A percentile compares a stretch with the other conserved stretches of the same genome.
Conservation (phyloP, 164 flowering plant species). For the Berberis thunbergii region DNA sequence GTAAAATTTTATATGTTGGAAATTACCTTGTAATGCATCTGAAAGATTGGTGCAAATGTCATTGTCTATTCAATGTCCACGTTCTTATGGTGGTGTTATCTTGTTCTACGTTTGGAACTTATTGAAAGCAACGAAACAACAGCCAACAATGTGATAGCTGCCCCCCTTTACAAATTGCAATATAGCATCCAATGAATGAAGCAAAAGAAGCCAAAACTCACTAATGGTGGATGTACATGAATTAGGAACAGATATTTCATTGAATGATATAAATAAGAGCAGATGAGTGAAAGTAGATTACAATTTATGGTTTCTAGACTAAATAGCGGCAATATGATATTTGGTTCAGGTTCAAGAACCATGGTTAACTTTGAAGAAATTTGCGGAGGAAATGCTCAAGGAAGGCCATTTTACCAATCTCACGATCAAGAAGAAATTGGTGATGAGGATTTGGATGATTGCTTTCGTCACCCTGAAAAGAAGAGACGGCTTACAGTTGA, state of each 20-base stretch:
- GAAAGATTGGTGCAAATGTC: neutral
- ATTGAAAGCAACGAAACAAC: neutral
- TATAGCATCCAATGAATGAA: neutral
- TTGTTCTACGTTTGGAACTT: slow-evolving; percentile 1
- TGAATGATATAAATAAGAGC: neutral
- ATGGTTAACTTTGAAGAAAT: slow-evolving; percentile 53
- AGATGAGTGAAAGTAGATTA: neutral
- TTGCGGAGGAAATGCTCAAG: slow-evolving; percentile 20
- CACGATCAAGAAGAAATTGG: slow-evolving; percentile 44
- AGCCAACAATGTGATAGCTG: neutral
- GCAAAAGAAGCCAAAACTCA: neutral
- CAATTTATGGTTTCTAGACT: neutral
- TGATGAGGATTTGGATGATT: slow-evolving; percentile 60
- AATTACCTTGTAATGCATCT: neutral
- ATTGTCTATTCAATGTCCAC: neutral
- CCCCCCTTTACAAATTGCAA: neutral
- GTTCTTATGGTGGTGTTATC: neutral
- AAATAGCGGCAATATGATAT: neutral
- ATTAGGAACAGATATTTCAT: neutral
- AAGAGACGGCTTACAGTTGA: slow-evolving; percentile 62
- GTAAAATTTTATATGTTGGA: neutral
- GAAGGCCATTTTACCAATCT: slow-evolving; percentile 31
- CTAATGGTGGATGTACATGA: neutral
- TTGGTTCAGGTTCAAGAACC: slow-evolving; percentile 44
- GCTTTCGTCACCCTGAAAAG: slow-evolving; percentile 54